phyloP scores from a whole-genome alignment of 1,284 basidiomycete species.

The Phlebopus sp. region DNA sequence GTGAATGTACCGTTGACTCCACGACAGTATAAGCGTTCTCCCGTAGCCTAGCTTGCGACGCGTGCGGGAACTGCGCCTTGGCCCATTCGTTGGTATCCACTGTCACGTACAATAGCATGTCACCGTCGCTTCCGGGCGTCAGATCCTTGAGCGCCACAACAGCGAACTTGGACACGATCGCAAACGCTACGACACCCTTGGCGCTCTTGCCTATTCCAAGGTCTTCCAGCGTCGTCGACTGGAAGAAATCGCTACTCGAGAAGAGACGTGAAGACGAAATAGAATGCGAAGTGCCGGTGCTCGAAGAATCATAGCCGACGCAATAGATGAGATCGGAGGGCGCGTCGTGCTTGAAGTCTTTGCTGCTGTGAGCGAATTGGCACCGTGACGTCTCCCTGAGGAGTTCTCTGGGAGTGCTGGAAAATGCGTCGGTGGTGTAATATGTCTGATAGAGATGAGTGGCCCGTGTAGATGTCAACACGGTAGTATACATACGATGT shows the following conservation, averaged over 20 bases:
- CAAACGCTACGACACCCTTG: slow-evolving; percentile 83
- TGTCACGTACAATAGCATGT: slow-evolving; percentile 84
- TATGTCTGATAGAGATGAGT: slow-evolving; percentile 55
- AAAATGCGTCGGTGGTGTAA: slow-evolving; percentile 83
- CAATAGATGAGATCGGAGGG: slow-evolving; percentile 79
- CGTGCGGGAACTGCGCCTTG: slow-evolving; percentile 83
- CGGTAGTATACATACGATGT: slow-evolving; percentile 53
- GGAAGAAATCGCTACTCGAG: slow-evolving; percentile 83
- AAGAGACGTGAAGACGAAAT: slow-evolving; percentile 73
- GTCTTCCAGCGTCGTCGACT: slow-evolving; percentile 63
- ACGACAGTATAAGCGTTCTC: slow-evolving; percentile 97
- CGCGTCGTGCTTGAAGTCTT: slow-evolving; percentile 74
- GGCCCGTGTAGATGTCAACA: slow-evolving; percentile 11
- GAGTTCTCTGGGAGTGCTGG: slow-evolving; percentile 54
- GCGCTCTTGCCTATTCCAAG: slow-evolving; percentile 83
- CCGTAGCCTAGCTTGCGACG: slow-evolving; percentile 70
- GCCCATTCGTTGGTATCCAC: slow-evolving; percentile 82
- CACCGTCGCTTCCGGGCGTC: slow-evolving; percentile 46
- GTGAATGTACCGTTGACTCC: slow-evolving; percentile 88
- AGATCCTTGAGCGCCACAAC: slow-evolving; percentile 82
- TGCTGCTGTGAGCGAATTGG: slow-evolving; percentile 82
- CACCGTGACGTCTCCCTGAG: slow-evolving; percentile 73
- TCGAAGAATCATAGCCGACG: slow-evolving; percentile 72
- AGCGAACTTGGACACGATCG: slow-evolving; percentile 87
- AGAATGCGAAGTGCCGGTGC: slow-evolving; percentile 47